Base-by-base conservation (phyloP, 768 basidiomycete species). In the Amanita jacksonii region DNA sequence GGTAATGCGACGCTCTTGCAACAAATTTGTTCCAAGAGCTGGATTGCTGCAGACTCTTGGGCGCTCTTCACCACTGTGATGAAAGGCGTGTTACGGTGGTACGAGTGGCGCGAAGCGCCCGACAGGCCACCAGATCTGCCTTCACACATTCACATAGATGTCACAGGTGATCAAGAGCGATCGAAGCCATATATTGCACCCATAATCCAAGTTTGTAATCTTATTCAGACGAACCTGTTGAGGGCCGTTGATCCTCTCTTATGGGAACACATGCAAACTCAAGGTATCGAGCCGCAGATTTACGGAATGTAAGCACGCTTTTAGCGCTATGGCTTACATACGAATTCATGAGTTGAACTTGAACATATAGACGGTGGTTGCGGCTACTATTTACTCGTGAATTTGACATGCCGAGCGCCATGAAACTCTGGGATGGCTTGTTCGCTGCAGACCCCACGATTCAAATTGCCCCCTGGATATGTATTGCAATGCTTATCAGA, bases 401-500 rank as follows among this genome's bases (percentile, higher is more conserved):
- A 61, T 85, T 98, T 52, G 73, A 69, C 31, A 76, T 97, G 69
- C 54, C 67, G 3, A 81, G 88, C 49, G 77, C 87, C 0, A 79
- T 99, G 77, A 68, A 75, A 24, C 57, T 99, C n/a, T 98, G 96
- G 96, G 96, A 99, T 60, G 91, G 85, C 1, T 59, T 98, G 7
- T 94, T 99, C 59, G 89, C 94, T 0, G 82, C 79, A 48, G 88
- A 91, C 63, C 74, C 85, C 15, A 70, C 81, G 0, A 67, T 94
- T 22, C 78, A 82, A 40, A 64, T 96, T 28, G 77, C 83, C 1
- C 79, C 81, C 42, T 93, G 87, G 83, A 68, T 94, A 40, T 92
- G 89, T 56, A 81, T 97, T 15, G 87, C 90, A 1, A 93, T 98
- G 92, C 74, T 99, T 13, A 77, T 98, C 44, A 80, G 96, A 42